Evolutionary conservation across 2,329 filamentous ascomycete genomes (phyloP), one percentile per base, ranked within the genome.

Genomic region (Mycocentrospora acerina): DNA sequence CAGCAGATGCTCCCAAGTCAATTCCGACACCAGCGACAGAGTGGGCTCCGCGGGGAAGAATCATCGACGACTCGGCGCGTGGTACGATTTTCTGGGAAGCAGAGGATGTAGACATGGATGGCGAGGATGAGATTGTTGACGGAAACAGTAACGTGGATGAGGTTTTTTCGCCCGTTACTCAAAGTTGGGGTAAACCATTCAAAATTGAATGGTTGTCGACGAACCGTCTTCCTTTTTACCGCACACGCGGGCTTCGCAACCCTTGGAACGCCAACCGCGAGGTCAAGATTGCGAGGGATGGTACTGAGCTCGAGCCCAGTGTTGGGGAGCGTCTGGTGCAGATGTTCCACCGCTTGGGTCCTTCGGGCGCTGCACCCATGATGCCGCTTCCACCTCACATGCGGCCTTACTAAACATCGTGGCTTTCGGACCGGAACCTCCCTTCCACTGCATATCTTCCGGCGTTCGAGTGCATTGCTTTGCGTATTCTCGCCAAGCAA

Each of bases 61-160:
- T 97, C 42, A 91, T 96, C 31, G 89, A 95, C 57, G 91, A 97
- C 62, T 90, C 88, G 4, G 86, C 88, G 1, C 80, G 91, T n/a
- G 91, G 91, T 0, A 96, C 90, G 0, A 95, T 96, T 27, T 97
- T 97, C 59, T 97, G 91, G 91, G 91, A 97, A 65, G 84, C 85
- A 6, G 85, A 91, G 33, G 68, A 75, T 22, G 79, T 80, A 1
- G 82, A 82, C 14, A 62, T 67, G 16, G 72, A 72, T 29, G 74
- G 69, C 7, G 71, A 71, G 14, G 77, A 77, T n/a, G 74, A 74
- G 4, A 67, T 64, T 3, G 60, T 62, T 6, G 61, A 53, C 22
- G 47, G 60, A 12, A 70, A 56, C 8, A 7, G 27, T 7, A 51
- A 50, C 7, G 56, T 65, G 1, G 69, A 69, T n/a, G 74, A 76